These are phyloP conservation scores for Ophiostoma pallidulum DNA, from an alignment of 2,329 filamentous ascomycete species.

Conservation along the genomic window DNA sequence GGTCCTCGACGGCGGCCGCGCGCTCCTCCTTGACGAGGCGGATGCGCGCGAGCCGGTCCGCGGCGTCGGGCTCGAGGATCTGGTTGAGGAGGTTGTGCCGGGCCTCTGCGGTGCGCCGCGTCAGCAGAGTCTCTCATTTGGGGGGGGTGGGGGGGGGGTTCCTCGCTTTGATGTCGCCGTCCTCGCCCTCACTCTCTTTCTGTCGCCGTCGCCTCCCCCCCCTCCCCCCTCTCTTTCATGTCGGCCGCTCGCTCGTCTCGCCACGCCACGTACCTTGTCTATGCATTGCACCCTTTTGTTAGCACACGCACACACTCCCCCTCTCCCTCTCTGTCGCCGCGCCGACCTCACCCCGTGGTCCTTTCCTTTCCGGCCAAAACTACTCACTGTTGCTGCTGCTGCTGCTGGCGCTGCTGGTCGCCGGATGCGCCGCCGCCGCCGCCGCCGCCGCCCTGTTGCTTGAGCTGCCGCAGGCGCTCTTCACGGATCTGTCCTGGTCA, in stretches of 20 bases:
- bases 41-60: conserved; percentile 87
- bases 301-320: no score
- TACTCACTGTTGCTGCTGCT: conserved; percentile 30
- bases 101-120: conserved; percentile 45
- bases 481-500: conserved; percentile 64
- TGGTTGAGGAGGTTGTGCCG: conserved; percentile 73
- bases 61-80: conserved; percentile 89
- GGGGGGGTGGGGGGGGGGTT: no score
- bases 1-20: conserved; percentile 82
- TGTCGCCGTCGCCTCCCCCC: no score
- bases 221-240: no score
- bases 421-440: conserved; percentile 29
- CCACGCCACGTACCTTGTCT: conserved; percentile 2
- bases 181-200: no score
- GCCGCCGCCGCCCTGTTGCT: conserved; percentile 52
- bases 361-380: no score
- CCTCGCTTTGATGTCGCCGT: no score
- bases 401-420: conserved; percentile 52
- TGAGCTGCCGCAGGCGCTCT: conserved; percentile 87
- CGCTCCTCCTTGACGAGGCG: conserved; percentile 90
- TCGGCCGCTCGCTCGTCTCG: no score
- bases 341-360: no score
- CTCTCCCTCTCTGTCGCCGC: no score
- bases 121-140: no score
- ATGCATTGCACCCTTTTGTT: no score